phyloP scores from a whole-genome alignment of 495 filamentous ascomycete species.

The Astrothelium macrocarpum region DNA sequence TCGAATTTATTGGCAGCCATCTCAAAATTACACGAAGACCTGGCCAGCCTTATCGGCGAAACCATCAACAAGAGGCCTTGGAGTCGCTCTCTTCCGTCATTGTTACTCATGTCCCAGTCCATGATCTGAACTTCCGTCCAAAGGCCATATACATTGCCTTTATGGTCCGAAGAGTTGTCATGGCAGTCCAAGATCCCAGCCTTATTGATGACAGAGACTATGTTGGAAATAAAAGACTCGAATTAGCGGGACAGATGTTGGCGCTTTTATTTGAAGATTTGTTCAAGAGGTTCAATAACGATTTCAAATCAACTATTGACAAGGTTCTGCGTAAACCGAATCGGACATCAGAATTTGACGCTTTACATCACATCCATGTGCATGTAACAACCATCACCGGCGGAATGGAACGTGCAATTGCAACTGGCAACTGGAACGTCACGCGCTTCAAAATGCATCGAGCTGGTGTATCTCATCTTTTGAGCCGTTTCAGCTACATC shows the following conservation, averaged over 20 bases:
- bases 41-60: slow-evolving; percentile 45
- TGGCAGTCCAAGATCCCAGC: slow-evolving; percentile 79
- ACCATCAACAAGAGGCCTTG: slow-evolving; percentile 74
- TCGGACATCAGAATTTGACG: slow-evolving; percentile 77
- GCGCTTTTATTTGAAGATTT: slow-evolving; percentile 95
- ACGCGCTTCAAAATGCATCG: slow-evolving; percentile 98
- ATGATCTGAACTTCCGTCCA: slow-evolving; percentile 80
- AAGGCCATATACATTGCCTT: slow-evolving; percentile 93
- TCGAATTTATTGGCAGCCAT: slow-evolving; percentile 77
- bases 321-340: slow-evolving; percentile 86
- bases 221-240: slow-evolving; percentile 92
- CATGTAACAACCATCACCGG: slow-evolving; percentile 74
- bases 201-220: slow-evolving; percentile 95
- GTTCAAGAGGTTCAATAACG: slow-evolving; percentile 85
- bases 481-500: slow-evolving; percentile 93
- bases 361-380: slow-evolving; percentile 60
- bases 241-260: slow-evolving; percentile 87
- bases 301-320: slow-evolving; percentile 84
- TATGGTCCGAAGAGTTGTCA: slow-evolving; percentile 88
- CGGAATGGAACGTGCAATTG: slow-evolving; percentile 87
- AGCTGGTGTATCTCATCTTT: slow-evolving; percentile 91
- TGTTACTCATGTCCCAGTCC: slow-evolving; percentile 85
- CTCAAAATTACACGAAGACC: slow-evolving; percentile 73
- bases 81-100: slow-evolving; percentile 87
- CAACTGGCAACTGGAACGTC: slow-evolving; percentile 94